Evolutionary conservation across 2,329 filamentous ascomycete genomes (phyloP).

Genomic region (Penicillium polonicum): DNA sequence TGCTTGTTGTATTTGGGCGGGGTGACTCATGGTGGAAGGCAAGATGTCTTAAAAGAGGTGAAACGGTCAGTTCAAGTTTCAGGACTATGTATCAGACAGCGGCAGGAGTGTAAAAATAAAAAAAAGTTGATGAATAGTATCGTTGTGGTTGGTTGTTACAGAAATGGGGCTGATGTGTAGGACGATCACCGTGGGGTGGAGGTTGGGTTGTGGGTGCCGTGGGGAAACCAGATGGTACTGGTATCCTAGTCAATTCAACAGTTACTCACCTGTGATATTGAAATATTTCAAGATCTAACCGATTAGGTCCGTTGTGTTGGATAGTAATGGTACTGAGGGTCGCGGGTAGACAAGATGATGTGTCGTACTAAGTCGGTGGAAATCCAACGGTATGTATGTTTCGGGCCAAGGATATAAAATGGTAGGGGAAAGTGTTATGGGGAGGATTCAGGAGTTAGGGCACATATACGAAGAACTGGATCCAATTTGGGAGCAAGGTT

Average conservation of each 20-base stretch:
- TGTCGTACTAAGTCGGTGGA: constrained; percentile 3
- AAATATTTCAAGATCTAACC: background rate
- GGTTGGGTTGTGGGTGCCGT: background rate
- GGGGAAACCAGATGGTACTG: background rate
- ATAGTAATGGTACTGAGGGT: constrained; percentile 1
- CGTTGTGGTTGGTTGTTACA: background rate
- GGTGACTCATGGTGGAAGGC: constrained; percentile 20
- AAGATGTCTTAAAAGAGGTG: background rate
- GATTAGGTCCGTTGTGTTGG: background rate
- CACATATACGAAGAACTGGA: background rate
- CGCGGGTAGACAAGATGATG: background rate
- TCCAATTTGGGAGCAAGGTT: constrained; percentile 2
- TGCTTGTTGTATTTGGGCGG: constrained; percentile 18
- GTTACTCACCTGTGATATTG: constrained; percentile 13
- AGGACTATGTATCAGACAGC: background rate
- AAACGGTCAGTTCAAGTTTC: constrained; percentile 3
- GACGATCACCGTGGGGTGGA: background rate
- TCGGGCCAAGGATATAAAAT: constrained; percentile 2
- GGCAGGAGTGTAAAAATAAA: background rate
- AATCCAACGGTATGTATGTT: background rate
- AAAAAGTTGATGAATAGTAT: background rate
- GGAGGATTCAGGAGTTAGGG: constrained; percentile 15
- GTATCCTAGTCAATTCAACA: background rate
- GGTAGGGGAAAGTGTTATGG: constrained; percentile 12
- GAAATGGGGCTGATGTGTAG: background rate